These are phyloP conservation scores for Aspergillus eucalypticola DNA, from an alignment of 2,329 filamentous ascomycete genomes.

Conservation along the genomic window DNA sequence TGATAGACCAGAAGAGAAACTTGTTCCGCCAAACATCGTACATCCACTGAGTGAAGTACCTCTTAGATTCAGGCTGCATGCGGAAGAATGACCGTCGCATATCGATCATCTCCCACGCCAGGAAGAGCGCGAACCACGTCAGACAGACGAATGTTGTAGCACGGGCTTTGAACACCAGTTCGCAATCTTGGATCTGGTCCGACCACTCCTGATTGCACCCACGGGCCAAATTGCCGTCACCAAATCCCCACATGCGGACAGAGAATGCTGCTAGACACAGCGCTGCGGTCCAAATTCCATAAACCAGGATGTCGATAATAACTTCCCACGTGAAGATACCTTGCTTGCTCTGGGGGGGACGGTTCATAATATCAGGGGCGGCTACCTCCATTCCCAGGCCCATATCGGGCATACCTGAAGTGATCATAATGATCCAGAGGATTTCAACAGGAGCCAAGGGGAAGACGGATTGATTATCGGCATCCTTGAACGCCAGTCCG, in stretches of 20 bases:
- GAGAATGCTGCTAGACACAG: constrained; percentile 65
- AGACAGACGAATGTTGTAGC: constrained; percentile 73
- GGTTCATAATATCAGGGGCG: constrained; percentile 72
- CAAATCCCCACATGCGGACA: constrained; percentile 56
- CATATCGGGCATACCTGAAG: constrained; percentile 83
- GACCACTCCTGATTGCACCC: constrained; percentile 55
- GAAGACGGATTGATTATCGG: constrained; percentile 72
- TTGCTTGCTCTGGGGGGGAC: constrained; percentile 69
- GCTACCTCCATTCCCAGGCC: constrained; percentile 79
- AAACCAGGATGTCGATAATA: constrained; percentile 77
- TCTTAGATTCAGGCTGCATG: constrained; percentile 60
- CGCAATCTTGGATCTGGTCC: constrained; percentile 56
- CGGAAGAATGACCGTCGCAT: constrained; percentile 73
- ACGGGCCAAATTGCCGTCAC: constrained; percentile 58
- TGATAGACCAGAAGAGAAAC: constrained; percentile 68
- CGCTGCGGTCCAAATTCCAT: constrained; percentile 74
- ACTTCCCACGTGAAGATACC: constrained; percentile 79
- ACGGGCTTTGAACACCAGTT: constrained; percentile 68
- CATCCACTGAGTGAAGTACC: constrained; percentile 67
- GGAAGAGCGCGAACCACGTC: constrained; percentile 74
- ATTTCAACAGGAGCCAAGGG: constrained; percentile 84
- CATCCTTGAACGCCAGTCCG: constrained; percentile 78
- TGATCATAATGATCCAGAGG: constrained; percentile 93
- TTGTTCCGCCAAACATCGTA: constrained; percentile 69
- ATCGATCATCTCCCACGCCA: constrained; percentile 77